Conservation (phyloP, 257 asterid species). For the Petunia secreta region DNA sequence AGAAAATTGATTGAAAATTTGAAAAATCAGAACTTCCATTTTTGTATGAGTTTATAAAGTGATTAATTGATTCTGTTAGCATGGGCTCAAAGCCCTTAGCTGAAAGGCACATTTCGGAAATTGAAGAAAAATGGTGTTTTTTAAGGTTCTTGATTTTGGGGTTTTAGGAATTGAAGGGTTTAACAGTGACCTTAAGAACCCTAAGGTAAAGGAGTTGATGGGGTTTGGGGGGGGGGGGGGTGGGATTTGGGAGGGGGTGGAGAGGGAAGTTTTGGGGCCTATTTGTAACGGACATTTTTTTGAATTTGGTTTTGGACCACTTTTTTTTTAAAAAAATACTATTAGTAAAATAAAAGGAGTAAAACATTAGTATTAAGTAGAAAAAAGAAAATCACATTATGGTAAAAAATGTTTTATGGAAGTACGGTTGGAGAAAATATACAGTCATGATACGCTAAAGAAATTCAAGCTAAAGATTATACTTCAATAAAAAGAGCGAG, state of each 20-base stretch:
- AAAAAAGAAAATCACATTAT: background rate
- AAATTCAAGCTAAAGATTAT: no score
- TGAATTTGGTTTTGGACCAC: slow-evolving; percentile 28
- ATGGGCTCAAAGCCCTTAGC: slow-evolving; percentile 47
- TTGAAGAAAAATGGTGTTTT: background rate
- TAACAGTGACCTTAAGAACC: slow-evolving; percentile 27
- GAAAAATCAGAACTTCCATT: slow-evolving; percentile 68
- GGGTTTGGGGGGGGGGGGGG: background rate
- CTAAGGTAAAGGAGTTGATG: slow-evolving; percentile 23
- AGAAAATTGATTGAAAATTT: slow-evolving; percentile 73
- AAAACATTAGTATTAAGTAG: background rate
- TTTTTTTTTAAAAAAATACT: background rate
- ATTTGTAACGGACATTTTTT: slow-evolving; percentile 39
- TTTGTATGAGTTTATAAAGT: slow-evolving; percentile 56
- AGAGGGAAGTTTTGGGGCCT: slow-evolving; percentile 31
- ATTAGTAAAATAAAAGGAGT: background rate
- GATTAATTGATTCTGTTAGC: slow-evolving; percentile 72
- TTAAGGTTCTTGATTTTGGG: slow-evolving; percentile 1
- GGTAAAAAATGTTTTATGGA: no score
- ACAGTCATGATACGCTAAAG: no score
- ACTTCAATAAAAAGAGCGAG: no score
- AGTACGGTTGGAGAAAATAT: no score
- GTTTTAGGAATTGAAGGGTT: slow-evolving; percentile 20
- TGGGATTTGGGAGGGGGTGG: background rate
- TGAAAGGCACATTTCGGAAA: slow-evolving; percentile 43